Evolutionary conservation across 768 basidiomycete species (phyloP).

Genomic region (Auricularia cornea): DNA sequence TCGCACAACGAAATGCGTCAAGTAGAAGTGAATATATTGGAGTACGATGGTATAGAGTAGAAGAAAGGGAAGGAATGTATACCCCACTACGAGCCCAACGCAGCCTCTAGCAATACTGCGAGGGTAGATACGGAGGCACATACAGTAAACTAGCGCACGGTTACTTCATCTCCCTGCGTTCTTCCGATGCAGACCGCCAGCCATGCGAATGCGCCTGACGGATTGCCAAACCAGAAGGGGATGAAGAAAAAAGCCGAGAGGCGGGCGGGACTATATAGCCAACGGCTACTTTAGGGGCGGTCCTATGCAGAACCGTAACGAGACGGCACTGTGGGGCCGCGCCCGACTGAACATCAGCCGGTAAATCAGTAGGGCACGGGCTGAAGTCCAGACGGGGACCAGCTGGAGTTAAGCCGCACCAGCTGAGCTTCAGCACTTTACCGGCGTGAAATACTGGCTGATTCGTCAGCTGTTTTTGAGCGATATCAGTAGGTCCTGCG

Average conservation of each 20-base stretch:
- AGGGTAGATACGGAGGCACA: slow-evolving; percentile 78
- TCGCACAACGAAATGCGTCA: neutral
- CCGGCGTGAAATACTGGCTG: too few species aligned
- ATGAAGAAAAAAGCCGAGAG: slow-evolving; percentile 11
- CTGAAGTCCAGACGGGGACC: too few species aligned
- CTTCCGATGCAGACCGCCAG: slow-evolving; percentile 39
- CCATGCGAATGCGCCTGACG: slow-evolving; percentile 30
- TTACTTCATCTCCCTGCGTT: slow-evolving; percentile 83
- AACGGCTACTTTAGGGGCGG: too few species aligned
- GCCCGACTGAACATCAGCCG: too few species aligned
- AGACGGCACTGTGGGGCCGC: too few species aligned
- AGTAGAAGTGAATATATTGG: neutral
- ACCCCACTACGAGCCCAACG: slow-evolving; percentile 77
- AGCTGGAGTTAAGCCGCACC: too few species aligned
- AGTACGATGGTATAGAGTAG: neutral
- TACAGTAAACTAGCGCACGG: slow-evolving; percentile 66
- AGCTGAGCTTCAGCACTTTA: too few species aligned
- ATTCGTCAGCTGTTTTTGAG: too few species aligned
- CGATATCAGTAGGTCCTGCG: too few species aligned
- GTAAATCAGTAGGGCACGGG: too few species aligned
- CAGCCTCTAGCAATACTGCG: slow-evolving; percentile 42
- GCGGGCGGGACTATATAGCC: too few species aligned
- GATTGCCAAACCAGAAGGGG: slow-evolving; percentile 39
- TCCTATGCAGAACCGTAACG: too few species aligned
- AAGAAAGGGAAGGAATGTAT: slow-evolving; percentile 43